A percentile compares a stretch with the other conserved stretches of the same genome.
Evolutionary conservation across 306 rosid species (phyloP).

Genomic region (Vigna nakashimae): DNA sequence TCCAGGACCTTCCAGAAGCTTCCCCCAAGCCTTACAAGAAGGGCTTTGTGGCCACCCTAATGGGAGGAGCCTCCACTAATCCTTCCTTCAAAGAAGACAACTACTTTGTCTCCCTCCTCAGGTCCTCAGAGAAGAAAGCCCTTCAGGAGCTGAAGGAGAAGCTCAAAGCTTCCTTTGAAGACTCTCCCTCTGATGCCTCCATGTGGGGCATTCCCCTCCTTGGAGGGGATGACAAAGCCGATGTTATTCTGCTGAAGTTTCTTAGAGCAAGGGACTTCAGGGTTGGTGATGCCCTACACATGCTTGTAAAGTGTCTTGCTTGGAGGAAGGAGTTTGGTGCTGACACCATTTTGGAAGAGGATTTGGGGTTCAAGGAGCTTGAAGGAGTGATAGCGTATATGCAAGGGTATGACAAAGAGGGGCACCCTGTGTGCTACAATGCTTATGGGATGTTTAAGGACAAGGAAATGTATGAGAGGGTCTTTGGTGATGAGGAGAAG

Average conservation of each 20-base stretch:
- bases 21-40: constrained; percentile 74
- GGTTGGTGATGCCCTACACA: constrained; percentile 66
- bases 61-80: constrained; percentile 58
- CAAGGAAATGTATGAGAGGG: constrained; percentile 78
- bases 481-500: constrained; percentile 91
- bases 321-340: constrained; percentile 87
- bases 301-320: constrained; percentile 71
- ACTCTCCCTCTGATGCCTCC: constrained; percentile 46
- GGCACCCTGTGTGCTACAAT: constrained; percentile 95
- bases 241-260: constrained; percentile 86
- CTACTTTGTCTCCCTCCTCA: constrained; percentile 67
- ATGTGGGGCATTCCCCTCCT: constrained; percentile 84
- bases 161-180: constrained; percentile 52
- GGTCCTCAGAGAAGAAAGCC: constrained; percentile 76
- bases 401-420: constrained; percentile 82
- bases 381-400: constrained; percentile 92
- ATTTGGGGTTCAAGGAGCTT: constrained; percentile 86
- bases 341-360: constrained; percentile 72
- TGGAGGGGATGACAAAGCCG: constrained; percentile 70
- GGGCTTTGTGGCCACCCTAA: constrained; percentile 72
- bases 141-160: constrained; percentile 75
- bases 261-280: constrained; percentile 91
- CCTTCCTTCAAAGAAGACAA: constrained; percentile 86
- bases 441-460: constrained; percentile 87
- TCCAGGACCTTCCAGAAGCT: constrained; percentile 57